These are phyloP conservation scores for Trichoderma sp. DNA, from an alignment of 2,329 filamentous ascomycete species.

Conservation along the genomic window DNA sequence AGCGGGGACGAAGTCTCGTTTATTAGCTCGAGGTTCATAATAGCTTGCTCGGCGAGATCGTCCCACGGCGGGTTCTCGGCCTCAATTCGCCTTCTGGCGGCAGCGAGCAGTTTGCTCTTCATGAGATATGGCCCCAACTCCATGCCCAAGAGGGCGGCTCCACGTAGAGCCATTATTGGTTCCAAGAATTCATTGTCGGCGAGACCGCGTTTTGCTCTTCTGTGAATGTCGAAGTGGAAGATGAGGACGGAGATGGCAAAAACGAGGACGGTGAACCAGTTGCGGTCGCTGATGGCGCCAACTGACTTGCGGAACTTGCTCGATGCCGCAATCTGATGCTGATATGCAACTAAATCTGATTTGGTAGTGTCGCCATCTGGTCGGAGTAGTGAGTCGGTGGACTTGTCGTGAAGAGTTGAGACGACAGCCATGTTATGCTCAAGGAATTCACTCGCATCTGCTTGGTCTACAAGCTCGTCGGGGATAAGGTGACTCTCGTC, in stretches of 20 bases:
- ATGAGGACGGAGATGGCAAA: slow-evolving; percentile 11
- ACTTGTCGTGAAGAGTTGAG: not conserved
- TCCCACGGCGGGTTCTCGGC: slow-evolving; percentile 1
- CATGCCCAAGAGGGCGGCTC: not conserved
- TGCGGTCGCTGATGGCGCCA: slow-evolving; percentile 1
- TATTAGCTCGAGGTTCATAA: not conserved
- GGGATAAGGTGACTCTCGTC: not conserved
- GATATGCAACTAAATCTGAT: not conserved
- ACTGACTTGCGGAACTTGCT: slow-evolving; percentile 1
- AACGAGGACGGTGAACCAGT: slow-evolving; percentile 12
- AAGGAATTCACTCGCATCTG: not conserved
- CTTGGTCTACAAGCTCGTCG: not conserved
- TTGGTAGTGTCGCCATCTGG: not conserved
- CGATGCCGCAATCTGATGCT: not conserved
- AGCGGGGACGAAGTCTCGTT: not conserved
- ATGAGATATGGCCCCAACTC: not conserved
- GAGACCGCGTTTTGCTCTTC: not conserved
- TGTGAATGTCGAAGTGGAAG: slow-evolving; percentile 17
- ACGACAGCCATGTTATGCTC: slow-evolving; percentile 6
- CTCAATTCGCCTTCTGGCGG: not conserved
- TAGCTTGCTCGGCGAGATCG: not conserved
- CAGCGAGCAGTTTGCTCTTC: not conserved
- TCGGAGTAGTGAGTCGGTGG: not conserved
- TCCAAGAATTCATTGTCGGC: not conserved
- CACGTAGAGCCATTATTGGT: not conserved